Base-by-base conservation (phyloP, 345 rosid species). In the Schrenkiella parvula region DNA sequence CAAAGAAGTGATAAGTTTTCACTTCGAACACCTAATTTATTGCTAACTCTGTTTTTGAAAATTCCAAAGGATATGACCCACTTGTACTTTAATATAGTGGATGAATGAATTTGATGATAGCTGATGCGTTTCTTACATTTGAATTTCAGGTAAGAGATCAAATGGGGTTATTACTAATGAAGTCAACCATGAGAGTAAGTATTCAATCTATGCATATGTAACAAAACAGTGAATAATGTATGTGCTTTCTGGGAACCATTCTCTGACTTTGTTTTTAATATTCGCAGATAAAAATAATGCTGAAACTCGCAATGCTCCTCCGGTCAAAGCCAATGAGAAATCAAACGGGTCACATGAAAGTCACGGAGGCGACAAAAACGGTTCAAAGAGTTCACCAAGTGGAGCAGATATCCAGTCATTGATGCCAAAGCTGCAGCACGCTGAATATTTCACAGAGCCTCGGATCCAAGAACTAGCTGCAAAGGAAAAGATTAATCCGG, bases 401-500 rank as follows among this genome's bases (percentile, higher is more conserved):
- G 88, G 89, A 62, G 85, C 92, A 48, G 96, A 88, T 57, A 86
- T 95, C 29, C 89, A 91, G 81, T 88, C 99, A n/a, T 68, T 86
- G 51, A 82, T 95, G 97, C 99, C 99, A 28, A 95, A 92, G 80
- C 87, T 95, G 44, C 79, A 89, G 2, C 78, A 85, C 48, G 78
- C 87, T 17, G 98, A 95, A 63, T 95, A 89, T 74, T 95, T 81
- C 83, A 92, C 98, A 18, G 97, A 91, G 75, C 99, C 99, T 28
- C 84, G 89, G 23, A 84, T 89, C 79, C 98, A 87, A 78, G 97
- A 89, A 77, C 80, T 95, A 34, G 92, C 98, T n/a, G 96, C 96
- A 12, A 95, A 85, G 78, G 97, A 92, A 79, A 88, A 84, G 79
- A 85, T 84, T 15, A 91, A 85, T 31, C 87, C 92, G 1, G 99